Conservation (phyloP, 345 rosid genomes). For the Jatropha curcas region DNA sequence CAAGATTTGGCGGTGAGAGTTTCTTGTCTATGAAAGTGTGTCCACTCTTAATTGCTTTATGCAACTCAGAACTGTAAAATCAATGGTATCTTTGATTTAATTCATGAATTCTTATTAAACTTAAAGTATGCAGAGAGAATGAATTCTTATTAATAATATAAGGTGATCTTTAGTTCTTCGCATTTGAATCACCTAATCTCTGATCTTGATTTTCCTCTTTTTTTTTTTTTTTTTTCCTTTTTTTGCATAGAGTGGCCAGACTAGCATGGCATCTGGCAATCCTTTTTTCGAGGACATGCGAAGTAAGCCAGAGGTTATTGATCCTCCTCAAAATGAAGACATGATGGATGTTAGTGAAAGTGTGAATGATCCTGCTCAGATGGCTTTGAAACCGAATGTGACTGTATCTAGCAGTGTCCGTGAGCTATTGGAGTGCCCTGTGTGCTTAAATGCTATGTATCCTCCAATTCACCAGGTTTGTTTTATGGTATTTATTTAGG, state of each 20-base stretch:
- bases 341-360: constrained; percentile 45
- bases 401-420: constrained; percentile 73
- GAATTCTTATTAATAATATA: neutral
- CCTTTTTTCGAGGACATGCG: constrained; percentile 59
- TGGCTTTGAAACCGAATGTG: constrained; percentile 52
- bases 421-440: constrained; percentile 82
- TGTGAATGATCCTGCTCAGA: constrained; percentile 55
- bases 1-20: constrained; percentile 22
- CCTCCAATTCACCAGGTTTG: constrained; percentile 89
- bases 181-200: neutral
- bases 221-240: neutral
- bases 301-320: constrained; percentile 65
- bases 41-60: neutral
- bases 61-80: neutral
- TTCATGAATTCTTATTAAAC: neutral
- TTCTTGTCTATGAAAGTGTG: neutral
- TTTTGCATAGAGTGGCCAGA: constrained; percentile 14
- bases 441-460: constrained; percentile 85
- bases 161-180: no score
- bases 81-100: neutral
- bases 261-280: constrained; percentile 56
- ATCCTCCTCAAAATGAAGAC: constrained; percentile 63
- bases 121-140: neutral
- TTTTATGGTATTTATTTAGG: neutral
- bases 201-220: neutral